Conservation (phyloP, 169 alveolate species). For the Eimeria acervulina region DNA sequence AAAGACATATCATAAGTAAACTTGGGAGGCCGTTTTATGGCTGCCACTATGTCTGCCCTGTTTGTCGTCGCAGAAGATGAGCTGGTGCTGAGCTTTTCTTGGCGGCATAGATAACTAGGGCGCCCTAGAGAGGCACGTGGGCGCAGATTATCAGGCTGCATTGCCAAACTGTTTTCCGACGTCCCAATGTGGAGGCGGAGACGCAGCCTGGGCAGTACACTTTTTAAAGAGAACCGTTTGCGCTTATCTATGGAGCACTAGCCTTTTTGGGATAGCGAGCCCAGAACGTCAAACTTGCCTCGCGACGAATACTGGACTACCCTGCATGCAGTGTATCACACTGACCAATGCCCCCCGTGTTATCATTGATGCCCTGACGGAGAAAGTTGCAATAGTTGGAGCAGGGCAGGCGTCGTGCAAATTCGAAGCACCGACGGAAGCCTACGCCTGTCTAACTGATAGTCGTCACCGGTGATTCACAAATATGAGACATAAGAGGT, state of each 20-base stretch:
- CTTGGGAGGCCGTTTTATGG: conserved; percentile 23
- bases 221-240: background rate
- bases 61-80: background rate
- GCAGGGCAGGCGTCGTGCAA: background rate
- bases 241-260: background rate
- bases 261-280: background rate
- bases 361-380: background rate
- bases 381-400: background rate
- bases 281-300: background rate
- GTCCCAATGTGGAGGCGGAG: background rate
- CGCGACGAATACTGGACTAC: background rate
- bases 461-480: background rate
- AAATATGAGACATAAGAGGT: background rate
- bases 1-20: conserved; percentile 11
- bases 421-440: background rate
- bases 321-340: background rate
- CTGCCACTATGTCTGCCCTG: background rate
- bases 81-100: background rate
- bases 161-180: background rate
- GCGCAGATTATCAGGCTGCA: conserved; percentile 44
- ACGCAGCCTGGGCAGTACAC: background rate
- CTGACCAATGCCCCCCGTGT: background rate
- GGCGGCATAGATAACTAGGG: background rate
- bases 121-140: conserved; percentile 23
- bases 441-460: background rate